phyloP scores from a whole-genome alignment of 1,284 basidiomycete genomes.

The Puccinia coronata region DNA sequence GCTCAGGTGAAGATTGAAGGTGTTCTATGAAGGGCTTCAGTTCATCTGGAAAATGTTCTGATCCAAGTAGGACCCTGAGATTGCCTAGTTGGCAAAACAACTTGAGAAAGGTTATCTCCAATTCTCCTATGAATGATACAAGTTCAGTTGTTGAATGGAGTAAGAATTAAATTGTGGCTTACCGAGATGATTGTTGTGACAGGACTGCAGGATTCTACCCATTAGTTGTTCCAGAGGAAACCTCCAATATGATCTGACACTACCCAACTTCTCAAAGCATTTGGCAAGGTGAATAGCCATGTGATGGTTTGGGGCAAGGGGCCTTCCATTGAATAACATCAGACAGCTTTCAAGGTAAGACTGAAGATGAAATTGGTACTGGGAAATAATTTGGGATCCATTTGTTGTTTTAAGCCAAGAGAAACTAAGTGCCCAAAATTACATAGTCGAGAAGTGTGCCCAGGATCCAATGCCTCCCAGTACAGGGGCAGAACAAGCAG shows the following conservation, averaged over 20 bases:
- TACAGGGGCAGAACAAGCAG: neutral
- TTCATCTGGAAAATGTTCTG: neutral
- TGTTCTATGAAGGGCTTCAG: neutral
- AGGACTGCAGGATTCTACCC: slow-evolving; percentile 19
- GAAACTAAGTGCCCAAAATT: slow-evolving; percentile 4
- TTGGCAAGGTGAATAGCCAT: slow-evolving; percentile 33
- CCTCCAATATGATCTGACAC: neutral
- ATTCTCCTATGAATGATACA: neutral
- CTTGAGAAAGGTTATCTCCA: slow-evolving; percentile 9
- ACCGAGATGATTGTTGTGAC: slow-evolving; percentile 35
- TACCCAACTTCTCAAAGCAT: slow-evolving; percentile 29
- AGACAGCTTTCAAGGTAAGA: slow-evolving; percentile 13
- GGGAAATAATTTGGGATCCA: neutral
- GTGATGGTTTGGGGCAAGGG: slow-evolving; percentile 36
- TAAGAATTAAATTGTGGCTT: neutral
- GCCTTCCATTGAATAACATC: neutral
- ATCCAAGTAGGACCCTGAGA: neutral
- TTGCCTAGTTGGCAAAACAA: neutral
- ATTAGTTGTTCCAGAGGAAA: slow-evolving; percentile 34
- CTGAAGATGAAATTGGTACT: neutral
- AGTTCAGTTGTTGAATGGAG: neutral
- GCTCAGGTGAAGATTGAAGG: neutral
- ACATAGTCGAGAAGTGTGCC: neutral
- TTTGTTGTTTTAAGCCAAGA: neutral
- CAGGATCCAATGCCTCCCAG: neutral